Conservation (phyloP, 805 yeast species). For the Candida incommunis region DNA sequence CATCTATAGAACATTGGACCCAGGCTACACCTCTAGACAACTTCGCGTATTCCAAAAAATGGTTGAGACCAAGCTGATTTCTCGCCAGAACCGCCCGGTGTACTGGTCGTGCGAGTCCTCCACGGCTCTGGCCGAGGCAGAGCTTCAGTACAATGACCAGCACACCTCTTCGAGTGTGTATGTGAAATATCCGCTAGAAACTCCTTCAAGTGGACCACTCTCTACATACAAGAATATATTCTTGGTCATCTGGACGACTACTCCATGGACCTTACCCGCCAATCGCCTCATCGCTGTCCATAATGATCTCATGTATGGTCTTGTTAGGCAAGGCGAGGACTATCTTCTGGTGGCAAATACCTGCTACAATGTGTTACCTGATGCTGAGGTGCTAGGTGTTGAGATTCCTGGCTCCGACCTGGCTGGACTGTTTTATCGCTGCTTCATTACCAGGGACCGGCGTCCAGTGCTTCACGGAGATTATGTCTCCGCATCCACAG, state of each 20-base stretch:
- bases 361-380: conserved; percentile 26
- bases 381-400: conserved; percentile 8
- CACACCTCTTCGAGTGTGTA: conserved; percentile 7
- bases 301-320: conserved; percentile 40
- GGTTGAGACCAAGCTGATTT: conserved; percentile 51
- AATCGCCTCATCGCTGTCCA: conserved; percentile 74
- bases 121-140: conserved; percentile 95
- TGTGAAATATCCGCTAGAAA: conserved; percentile 7
- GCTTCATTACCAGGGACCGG: conserved; percentile 33
- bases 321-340: conserved; percentile 21
- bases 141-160: conserved; percentile 58
- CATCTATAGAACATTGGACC: conserved; percentile 54
- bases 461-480: conserved; percentile 63
- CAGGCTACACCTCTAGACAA: conserved; percentile 62
- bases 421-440: conserved; percentile 32
- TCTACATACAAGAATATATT: conserved; percentile 4
- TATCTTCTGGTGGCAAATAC: conserved; percentile 6
- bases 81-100: conserved; percentile 85
- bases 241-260: conserved; percentile 79
- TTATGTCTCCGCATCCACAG: conserved; percentile 69
- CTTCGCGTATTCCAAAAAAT: conserved; percentile 53
- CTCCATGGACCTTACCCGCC: conserved; percentile 94
- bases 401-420: conserved; percentile 31
- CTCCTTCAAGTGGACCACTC: not conserved
- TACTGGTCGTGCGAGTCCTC: conserved; percentile 93